A percentile compares a stretch with the other conserved stretches of the same genome.
Evolutionary conservation across 1,284 basidiomycete genomes (phyloP).

Genomic region (Microbotryum scabiosae): DNA sequence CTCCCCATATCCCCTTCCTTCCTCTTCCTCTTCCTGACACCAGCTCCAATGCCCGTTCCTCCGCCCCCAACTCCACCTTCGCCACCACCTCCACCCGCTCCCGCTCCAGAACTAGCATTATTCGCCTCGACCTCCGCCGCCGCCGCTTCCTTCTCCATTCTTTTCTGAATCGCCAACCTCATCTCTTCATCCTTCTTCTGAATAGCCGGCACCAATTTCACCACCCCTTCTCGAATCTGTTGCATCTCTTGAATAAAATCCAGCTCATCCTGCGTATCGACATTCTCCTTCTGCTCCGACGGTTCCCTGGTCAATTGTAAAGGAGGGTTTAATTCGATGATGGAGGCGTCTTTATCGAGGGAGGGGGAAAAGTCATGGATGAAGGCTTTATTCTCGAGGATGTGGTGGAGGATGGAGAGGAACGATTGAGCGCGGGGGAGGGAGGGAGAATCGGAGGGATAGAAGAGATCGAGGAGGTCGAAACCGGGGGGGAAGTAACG

Average conservation of each 20-base stretch:
- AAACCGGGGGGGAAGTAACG: conserved; percentile 63
- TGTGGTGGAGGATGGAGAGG: conserved; percentile 68
- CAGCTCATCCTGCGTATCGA: conserved; percentile 26
- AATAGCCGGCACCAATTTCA: conserved; percentile 26
- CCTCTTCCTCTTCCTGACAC: conserved; percentile 2
- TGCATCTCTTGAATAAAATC: conserved; percentile 27
- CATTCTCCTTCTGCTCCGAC: conserved; percentile 13
- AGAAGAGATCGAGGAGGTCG: conserved; percentile 72
- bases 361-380: conserved; percentile 15
- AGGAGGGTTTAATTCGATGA: conserved; percentile 16
- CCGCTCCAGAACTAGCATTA: not conserved
- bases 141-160: conserved; percentile 16
- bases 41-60: not conserved
- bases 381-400: conserved; percentile 51
- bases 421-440: conserved; percentile 62
- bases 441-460: conserved; percentile 52
- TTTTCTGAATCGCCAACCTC: conserved; percentile 2
- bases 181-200: conserved; percentile 24
- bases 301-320: conserved; percentile 8
- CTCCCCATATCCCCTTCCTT: conserved; percentile 1
- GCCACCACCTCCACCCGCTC: not conserved
- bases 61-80: conserved; percentile 2
- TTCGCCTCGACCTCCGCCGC: conserved; percentile 1
- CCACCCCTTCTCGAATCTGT: conserved; percentile 13
- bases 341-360: not conserved